Base-by-base conservation (phyloP, 2,329 filamentous ascomycete species). In the Aureobasidium sp. region DNA sequence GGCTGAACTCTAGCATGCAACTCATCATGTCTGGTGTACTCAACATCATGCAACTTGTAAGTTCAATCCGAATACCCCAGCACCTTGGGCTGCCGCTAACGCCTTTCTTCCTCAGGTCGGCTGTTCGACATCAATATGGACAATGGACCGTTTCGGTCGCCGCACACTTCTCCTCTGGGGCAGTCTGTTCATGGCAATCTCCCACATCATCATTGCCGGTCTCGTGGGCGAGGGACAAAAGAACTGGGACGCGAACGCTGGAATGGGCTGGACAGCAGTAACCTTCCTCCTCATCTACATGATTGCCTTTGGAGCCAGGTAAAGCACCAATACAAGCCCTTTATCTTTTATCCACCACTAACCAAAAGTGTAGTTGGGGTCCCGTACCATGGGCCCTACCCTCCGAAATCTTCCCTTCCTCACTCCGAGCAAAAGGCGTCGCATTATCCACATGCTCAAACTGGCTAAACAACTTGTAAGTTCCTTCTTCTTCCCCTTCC, bases 121-220 rank as follows among this genome's bases (percentile, higher is more conserved):
- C 23, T 87, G 85, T 0, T 79, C 87, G 21, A 84, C 84, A 0
- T 80, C 84, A 0, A 83, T 87, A 2, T 74, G 86, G 15, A 86
- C 79, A 69, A 81, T 87, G 60, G 84, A 87, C 65, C 78, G 79
- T 27, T 89, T 84, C 7, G 84, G 84, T 2, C 78, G 84, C 13
- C 85, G 84, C 66, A 82, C 84, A 0, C 79, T 86, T 2, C 65
- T 67, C 2, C 69, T 73, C 7, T 62, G 63, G 10, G 70, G 71
- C 8, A 68, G 65, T 6, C 38, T 69, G 19, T 63, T 60, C 17
- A 70, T 70, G 67, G 68, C 65, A 19, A 57, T 64, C 23, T 64
- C 67, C 7, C 66, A 73, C 57, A 62, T 71, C 13, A 69, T 68
- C 55, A 70, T 75, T 13, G 67, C 68, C 23, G 63, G 55, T 8